Evolutionary conservation across 306 rosid species (phyloP).

Genomic region (Inga laurina): DNA sequence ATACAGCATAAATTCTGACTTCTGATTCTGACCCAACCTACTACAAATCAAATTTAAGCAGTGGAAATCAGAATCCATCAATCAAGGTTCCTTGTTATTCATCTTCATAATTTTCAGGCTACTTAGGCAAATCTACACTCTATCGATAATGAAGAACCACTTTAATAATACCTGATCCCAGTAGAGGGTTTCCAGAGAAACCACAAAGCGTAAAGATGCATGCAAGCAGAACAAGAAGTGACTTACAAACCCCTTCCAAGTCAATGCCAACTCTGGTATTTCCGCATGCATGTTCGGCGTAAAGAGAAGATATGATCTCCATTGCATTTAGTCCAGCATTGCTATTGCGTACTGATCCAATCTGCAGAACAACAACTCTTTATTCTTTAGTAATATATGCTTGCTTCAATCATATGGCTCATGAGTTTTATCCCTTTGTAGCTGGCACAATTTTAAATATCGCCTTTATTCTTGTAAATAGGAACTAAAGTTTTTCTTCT

Average conservation of each 20-base stretch:
- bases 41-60: neutral
- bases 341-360: constrained; percentile 98
- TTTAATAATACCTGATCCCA: neutral
- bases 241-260: constrained; percentile 76
- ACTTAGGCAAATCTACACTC: neutral
- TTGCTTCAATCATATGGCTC: constrained; percentile 5
- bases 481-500: neutral
- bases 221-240: constrained; percentile 17
- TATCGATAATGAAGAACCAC: neutral
- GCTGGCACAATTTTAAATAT: neutral
- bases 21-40: neutral
- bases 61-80: constrained; percentile 15
- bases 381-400: constrained; percentile 29
- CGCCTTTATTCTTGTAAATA: neutral
- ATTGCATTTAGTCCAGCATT: constrained; percentile 73
- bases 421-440: too few relatives aligned
- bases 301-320: constrained; percentile 96
- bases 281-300: constrained; percentile 96
- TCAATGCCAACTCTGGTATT: constrained; percentile 87
- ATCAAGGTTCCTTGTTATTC: neutral
- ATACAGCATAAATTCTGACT: neutral
- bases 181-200: constrained; percentile 5
- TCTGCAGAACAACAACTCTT: constrained; percentile 54
- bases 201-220: neutral
- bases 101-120: neutral